These are phyloP conservation scores for Dendrothele bispora DNA, from an alignment of 768 basidiomycete species.

Conservation along the genomic window DNA sequence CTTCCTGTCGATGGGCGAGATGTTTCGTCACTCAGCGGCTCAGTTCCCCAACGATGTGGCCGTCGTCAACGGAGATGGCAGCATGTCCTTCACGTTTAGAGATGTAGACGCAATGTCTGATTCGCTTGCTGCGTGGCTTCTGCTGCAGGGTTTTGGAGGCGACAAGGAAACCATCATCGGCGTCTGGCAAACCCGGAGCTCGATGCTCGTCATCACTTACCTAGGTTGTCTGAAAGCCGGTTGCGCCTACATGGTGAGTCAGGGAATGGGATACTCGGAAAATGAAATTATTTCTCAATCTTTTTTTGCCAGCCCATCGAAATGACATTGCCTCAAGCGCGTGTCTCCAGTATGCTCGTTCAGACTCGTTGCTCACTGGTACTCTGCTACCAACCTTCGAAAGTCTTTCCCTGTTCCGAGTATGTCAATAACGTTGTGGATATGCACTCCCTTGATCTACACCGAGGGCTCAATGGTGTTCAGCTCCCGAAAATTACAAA, in stretches of 20 bases:
- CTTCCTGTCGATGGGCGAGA: neutral
- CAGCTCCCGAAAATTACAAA: neutral
- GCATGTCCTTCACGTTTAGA: neutral
- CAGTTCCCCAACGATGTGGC: neutral
- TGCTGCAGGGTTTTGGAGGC: neutral
- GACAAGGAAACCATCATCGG: neutral
- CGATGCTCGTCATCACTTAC: neutral
- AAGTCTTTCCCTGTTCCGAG: neutral
- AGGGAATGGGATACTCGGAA: too few relatives aligned
- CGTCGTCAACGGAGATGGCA: neutral
- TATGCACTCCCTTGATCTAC: too few relatives aligned
- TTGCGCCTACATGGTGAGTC: slow-evolving; percentile 11
- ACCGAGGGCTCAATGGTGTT: too few relatives aligned
- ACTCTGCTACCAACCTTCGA: neutral
- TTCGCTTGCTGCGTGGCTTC: neutral
- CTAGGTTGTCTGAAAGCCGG: neutral
- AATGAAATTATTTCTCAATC: neutral
- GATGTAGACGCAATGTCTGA: neutral
- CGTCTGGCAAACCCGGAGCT: neutral
- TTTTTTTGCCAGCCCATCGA: neutral
- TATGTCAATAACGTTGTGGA: too few relatives aligned
- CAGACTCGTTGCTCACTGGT: neutral
- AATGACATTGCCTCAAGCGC: neutral
- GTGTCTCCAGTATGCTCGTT: neutral
- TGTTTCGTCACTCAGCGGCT: neutral